Conservation (phyloP, 441 rosid genomes). For the Codiaeum variegatum region DNA sequence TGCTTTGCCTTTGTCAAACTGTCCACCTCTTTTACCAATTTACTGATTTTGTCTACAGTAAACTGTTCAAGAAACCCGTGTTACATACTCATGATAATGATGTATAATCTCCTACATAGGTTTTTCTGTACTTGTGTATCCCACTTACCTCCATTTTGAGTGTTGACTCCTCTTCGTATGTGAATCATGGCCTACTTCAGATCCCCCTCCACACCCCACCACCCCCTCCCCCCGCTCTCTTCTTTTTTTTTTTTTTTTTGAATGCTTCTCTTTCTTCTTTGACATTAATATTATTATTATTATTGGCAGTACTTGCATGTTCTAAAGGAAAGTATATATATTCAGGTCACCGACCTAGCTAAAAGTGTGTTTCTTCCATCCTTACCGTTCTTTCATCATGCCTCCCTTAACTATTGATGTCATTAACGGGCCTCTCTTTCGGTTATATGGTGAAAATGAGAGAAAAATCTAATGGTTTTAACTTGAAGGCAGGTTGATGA, state of each 20-base stretch:
- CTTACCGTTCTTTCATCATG: background rate
- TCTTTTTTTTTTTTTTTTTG: no score
- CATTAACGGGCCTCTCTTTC: background rate
- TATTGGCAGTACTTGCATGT: background rate
- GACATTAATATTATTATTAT: background rate
- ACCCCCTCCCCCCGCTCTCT: no score
- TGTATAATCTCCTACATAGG: background rate
- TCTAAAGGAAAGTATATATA: background rate
- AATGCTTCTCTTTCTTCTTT: background rate
- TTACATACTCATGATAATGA: background rate
- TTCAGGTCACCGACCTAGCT: background rate
- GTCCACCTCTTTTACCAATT: slow-evolving; percentile 6
- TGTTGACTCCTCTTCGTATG: background rate
- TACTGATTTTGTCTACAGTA: slow-evolving; percentile 8
- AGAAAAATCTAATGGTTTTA: background rate
- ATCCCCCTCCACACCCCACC: no score
- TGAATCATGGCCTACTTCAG: no score
- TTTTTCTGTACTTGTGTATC: background rate
- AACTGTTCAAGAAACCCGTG: background rate
- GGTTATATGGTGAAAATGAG: background rate
- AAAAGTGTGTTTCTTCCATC: background rate
- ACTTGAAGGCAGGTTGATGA: no score
- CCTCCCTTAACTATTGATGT: background rate
- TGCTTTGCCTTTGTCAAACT: slow-evolving; percentile 6
- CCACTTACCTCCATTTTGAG: background rate